Evolutionary conservation across 2,329 filamentous ascomycete genomes (phyloP).

Genomic region (Talaromyces verruculosus): DNA sequence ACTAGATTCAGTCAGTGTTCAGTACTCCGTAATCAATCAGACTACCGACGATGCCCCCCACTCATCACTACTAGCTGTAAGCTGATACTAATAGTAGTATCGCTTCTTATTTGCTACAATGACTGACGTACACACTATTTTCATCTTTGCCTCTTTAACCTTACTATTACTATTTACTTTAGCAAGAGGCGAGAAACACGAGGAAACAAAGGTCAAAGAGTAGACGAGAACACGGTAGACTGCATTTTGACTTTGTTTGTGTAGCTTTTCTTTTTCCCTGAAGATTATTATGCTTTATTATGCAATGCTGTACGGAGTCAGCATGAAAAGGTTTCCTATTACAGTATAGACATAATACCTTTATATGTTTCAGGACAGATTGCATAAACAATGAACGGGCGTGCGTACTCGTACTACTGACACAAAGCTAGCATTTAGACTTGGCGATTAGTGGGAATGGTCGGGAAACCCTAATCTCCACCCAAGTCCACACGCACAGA

Average conservation of each 20-base stretch:
- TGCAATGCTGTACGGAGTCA: not conserved
- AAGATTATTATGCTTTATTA: not conserved
- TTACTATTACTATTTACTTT: not conserved
- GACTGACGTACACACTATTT: not conserved
- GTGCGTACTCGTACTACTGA: not conserved
- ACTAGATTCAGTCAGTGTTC: not conserved
- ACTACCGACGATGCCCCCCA: not conserved
- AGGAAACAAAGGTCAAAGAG: not conserved
- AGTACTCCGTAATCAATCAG: not conserved
- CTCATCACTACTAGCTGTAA: not conserved
- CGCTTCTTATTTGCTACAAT: not conserved
- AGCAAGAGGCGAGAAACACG: not conserved
- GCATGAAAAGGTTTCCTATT: not conserved
- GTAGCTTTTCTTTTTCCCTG: not conserved
- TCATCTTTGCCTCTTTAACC: not conserved
- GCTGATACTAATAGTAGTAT: not conserved
- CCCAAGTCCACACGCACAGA: constrained; percentile 6
- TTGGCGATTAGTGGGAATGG: constrained; percentile 6
- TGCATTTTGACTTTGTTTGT: not conserved
- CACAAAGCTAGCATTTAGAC: constrained; percentile 8
- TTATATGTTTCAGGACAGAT: constrained; percentile 9
- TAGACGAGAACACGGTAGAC: not conserved
- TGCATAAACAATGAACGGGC: not conserved
- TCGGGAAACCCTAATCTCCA: not conserved
- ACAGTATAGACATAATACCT: not conserved